Base-by-base conservation (phyloP, 805 yeast species). In the Saccharomycopsis vini region DNA sequence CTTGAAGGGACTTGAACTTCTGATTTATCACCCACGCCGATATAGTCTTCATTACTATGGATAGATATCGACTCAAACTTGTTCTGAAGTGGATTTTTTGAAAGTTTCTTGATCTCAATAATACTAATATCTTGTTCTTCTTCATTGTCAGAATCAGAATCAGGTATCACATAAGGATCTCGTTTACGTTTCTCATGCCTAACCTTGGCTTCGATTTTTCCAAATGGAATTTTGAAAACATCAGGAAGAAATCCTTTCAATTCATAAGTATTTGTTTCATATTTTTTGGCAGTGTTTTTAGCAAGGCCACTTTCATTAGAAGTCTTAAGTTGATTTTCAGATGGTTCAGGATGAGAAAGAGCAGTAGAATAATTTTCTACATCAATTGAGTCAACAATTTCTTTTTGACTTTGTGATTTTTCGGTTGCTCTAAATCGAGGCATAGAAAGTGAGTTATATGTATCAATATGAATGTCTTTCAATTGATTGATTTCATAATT, bases 201-300 rank as follows among this genome's bases (percentile, higher is more conserved):
- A 50, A 53, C 20, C 47, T 34, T 30, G 35, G 49, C 21, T 40
- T 52, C 16, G 49, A 46, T 43, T 53, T 57, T 6, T 49, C 54
- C 23, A 23, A 38, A 45, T 13, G 51, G 50, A 2, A 40, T 23
- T 21, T 34, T 19, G 28, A 39, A 40, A 12, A 40, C 35, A n/a
- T 35, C 32, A n/a, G 40, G 20, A 5, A 48, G 13, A 13, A 18
- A 7, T 2, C 51, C 51, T 23, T 42, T 42, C n/a, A 45, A 45
- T 44, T 53, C 37, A 49, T 45, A 37, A 50, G 42, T 5, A 36
- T 46, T 36, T 12, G 56, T 46, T n/a, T 24, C 18, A 15, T 40
- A 30, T 32, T 13, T 22, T 23, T 21, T 40, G n/a, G n/a, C n/a
- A n/a, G n/a, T n/a, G n/a, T n/a, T n/a, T n/a, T n/a, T n/a, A n/a